Evolutionary conservation across 1,284 basidiomycete species (phyloP).

Genomic region (Malassezia pachydermatis): DNA sequence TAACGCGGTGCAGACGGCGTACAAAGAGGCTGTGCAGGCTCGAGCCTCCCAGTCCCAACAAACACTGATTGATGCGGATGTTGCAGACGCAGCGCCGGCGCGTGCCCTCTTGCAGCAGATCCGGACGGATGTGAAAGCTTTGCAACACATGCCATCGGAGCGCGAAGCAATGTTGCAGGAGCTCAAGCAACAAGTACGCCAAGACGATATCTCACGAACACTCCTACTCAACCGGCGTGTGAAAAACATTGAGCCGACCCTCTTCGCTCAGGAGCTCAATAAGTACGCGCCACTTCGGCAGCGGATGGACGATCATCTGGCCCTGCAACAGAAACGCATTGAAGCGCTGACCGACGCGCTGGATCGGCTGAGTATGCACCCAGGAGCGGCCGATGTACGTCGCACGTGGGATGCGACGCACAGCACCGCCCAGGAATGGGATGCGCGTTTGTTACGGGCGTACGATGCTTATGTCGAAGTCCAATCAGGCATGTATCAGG

Average conservation of each 20-base stretch:
- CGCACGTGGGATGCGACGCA: constrained; percentile 64
- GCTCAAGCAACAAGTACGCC: constrained; percentile 90
- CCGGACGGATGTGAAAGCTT: neutral
- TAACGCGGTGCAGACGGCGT: constrained; percentile 58
- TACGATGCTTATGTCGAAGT: constrained; percentile 77
- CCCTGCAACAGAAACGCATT: constrained; percentile 22
- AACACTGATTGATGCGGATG: constrained; percentile 16
- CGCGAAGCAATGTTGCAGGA: constrained; percentile 77
- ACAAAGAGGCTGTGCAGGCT: neutral
- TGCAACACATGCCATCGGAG: constrained; percentile 53
- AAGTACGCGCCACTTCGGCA: constrained; percentile 80
- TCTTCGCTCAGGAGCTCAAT: constrained; percentile 86
- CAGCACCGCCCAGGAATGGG: constrained; percentile 62
- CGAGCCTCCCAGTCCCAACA: neutral
- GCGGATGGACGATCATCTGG: constrained; percentile 51
- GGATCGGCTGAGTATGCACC: constrained; percentile 3
- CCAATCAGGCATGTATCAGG: constrained; percentile 72
- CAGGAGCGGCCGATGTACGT: constrained; percentile 5
- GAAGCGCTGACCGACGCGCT: constrained; percentile 18
- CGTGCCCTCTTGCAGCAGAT: neutral
- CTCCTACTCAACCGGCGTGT: constrained; percentile 82
- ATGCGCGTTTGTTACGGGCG: constrained; percentile 62
- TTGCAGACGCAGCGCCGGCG: neutral
- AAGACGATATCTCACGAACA: constrained; percentile 89
- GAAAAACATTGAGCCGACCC: constrained; percentile 67